phyloP scores from a whole-genome alignment of 352 stramenopile genomes.

The Globisporangium yorkense region DNA sequence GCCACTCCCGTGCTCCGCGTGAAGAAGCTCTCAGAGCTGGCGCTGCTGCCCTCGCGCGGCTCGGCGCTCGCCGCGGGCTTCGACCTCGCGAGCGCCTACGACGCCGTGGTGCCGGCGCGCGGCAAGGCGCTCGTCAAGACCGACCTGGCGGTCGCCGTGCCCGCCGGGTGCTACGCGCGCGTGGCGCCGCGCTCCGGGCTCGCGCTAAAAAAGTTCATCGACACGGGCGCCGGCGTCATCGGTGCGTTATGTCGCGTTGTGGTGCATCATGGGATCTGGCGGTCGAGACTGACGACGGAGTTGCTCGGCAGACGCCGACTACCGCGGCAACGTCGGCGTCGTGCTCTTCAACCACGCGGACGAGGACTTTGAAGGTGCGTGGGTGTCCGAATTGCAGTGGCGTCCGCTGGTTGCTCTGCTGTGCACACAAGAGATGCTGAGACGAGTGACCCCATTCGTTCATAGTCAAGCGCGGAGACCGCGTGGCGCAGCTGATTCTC shows the following conservation, averaged over 20 bases:
- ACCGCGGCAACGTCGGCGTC: constrained; percentile 96
- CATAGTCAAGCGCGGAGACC: constrained; percentile 91
- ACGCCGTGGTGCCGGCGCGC: constrained; percentile 85
- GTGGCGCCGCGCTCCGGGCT: constrained; percentile 89
- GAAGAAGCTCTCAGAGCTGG: constrained; percentile 80
- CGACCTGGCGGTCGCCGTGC: constrained; percentile 94
- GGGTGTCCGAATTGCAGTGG: not conserved
- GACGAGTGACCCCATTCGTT: not conserved
- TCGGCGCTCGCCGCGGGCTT: constrained; percentile 75
- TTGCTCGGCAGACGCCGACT: constrained; percentile 89
- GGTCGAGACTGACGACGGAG: not conserved
- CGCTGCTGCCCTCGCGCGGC: constrained; percentile 74
- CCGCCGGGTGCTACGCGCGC: constrained; percentile 92
- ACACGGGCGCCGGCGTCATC: constrained; percentile 97
- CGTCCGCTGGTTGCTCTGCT: not conserved
- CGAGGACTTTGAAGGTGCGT: constrained; percentile 85
- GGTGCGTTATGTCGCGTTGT: constrained; percentile 21
- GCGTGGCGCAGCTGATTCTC: constrained; percentile 97
- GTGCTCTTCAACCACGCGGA: constrained; percentile 98
- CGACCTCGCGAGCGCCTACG: constrained; percentile 82
- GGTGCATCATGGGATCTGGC: not conserved
- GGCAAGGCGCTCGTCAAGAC: constrained; percentile 96
- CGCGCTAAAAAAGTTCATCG: constrained; percentile 97
- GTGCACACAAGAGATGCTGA: not conserved
- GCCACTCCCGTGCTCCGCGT: constrained; percentile 50